Evolutionary conservation across 192 early-diverging fungal species (phyloP).

Genomic region (Polychytrium aggregatum): DNA sequence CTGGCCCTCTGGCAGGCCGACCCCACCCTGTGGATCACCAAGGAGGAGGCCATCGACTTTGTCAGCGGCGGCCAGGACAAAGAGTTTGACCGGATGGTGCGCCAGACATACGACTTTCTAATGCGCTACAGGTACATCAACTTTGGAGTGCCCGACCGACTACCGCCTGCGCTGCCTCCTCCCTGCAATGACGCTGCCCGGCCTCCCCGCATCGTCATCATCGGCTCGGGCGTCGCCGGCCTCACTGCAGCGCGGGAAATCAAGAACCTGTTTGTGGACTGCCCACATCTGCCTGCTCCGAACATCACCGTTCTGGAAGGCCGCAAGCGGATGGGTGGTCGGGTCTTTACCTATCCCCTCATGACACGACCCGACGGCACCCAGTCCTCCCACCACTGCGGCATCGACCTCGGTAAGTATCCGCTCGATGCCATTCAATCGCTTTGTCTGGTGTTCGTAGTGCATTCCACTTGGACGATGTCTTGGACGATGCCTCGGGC

Average conservation of each 20-base stretch:
- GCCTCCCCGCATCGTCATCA: constrained; percentile 17
- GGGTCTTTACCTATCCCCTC: constrained; percentile 35
- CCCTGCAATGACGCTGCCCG: background rate
- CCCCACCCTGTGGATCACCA: too few species aligned
- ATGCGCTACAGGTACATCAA: constrained; percentile 37
- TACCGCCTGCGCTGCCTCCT: constrained; percentile 1
- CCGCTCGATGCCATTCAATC: too few species aligned
- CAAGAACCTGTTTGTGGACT: constrained; percentile 27
- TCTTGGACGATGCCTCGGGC: background rate
- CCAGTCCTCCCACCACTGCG: too few species aligned
- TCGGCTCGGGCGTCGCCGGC: constrained; percentile 31
- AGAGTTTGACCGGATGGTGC: background rate
- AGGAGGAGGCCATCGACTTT: background rate
- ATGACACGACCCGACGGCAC: background rate
- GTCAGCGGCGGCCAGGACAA: too few species aligned
- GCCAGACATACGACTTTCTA: constrained; percentile 24
- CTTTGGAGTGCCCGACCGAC: constrained; percentile 18
- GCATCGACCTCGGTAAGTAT: constrained; percentile 28
- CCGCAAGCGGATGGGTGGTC: constrained; percentile 30
- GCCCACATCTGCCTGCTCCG: constrained; percentile 13
- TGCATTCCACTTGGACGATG: too few species aligned
- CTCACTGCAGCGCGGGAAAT: constrained; percentile 30
- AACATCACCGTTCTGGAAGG: constrained; percentile 30
- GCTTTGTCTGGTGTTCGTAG: too few species aligned
- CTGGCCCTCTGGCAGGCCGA: too few species aligned